A percentile compares a stretch with the other conserved stretches of the same genome.
phyloP scores from a whole-genome alignment of 257 asterid genomes.

The Leonotis leonurus region DNA sequence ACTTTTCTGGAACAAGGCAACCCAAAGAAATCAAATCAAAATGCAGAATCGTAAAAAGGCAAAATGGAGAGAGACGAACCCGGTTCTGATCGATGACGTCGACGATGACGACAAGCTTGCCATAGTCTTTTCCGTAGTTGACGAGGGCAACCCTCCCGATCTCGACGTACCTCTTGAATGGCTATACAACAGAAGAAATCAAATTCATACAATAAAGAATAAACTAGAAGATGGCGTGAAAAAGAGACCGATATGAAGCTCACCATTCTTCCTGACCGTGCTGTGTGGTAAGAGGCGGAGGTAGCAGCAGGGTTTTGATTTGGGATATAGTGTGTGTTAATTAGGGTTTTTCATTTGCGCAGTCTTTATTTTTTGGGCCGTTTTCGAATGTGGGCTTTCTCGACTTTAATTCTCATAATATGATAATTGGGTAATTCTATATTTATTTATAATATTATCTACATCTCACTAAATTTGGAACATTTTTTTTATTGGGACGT shows the following conservation, averaged over 20 bases:
- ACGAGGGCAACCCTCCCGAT: constrained; percentile 76
- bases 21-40: neutral
- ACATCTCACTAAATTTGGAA: no score
- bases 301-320: neutral
- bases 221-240: neutral
- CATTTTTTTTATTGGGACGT: no score
- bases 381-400: no score
- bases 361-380: neutral
- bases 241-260: neutral
- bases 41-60: neutral
- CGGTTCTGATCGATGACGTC: constrained; percentile 63
- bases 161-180: constrained; percentile 84
- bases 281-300: constrained; percentile 22
- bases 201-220: neutral
- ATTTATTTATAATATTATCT: no score
- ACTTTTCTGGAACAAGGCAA: neutral
- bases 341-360: constrained; percentile 13
- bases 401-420: no score
- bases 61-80: constrained; percentile 21
- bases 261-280: constrained; percentile 33
- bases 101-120: constrained; percentile 63
- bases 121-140: constrained; percentile 68
- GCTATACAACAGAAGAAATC: constrained; percentile 23
- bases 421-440: no score
- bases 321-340: neutral